Percentiles rank a stretch among this genome's conserved stretches.
These are phyloP conservation scores for Megacollybia platyphylla DNA, from an alignment of 1,284 basidiomycete genomes.

Conservation along the genomic window DNA sequence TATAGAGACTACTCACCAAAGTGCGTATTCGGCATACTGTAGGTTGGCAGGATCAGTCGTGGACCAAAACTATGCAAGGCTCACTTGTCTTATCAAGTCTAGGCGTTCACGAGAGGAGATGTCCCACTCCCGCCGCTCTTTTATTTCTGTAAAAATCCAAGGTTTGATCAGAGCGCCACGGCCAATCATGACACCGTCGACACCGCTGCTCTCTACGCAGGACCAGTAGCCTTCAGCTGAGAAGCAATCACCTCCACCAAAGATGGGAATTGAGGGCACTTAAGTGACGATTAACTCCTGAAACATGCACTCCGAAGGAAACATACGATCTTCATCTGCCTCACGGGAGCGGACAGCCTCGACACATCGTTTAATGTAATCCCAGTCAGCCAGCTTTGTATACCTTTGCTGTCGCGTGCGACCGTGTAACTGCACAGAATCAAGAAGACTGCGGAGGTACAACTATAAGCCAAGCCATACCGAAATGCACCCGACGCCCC, in stretches of 20 bases:
- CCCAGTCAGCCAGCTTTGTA: conserved; percentile 81
- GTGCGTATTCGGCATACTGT: conserved; percentile 73
- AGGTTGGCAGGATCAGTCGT: background rate
- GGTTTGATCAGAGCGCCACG: conserved; percentile 94
- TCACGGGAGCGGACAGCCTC: conserved; percentile 71
- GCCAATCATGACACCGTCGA: conserved; percentile 93
- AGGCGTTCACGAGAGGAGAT: conserved; percentile 87
- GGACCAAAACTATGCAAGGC: conserved; percentile 8
- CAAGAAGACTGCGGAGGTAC: background rate
- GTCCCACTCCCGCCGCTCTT: conserved; percentile 89
- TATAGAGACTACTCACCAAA: conserved; percentile 30
- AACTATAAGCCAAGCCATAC: conserved; percentile 22
- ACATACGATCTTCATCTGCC: conserved; percentile 63
- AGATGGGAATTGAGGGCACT: conserved; percentile 85
- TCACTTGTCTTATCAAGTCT: conserved; percentile 71
- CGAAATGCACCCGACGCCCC: conserved; percentile 71
- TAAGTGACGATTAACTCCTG: conserved; percentile 2
- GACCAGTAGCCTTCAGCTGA: conserved; percentile 79
- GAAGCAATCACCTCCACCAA: conserved; percentile 93
- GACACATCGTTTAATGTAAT: conserved; percentile 82
- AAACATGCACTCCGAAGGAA: background rate
- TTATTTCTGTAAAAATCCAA: conserved; percentile 95
- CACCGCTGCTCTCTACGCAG: conserved; percentile 64
- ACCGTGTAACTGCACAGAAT: conserved; percentile 67
- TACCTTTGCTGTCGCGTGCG: conserved; percentile 87